These are phyloP conservation scores for Corylus avellana DNA, from an alignment of 306 rosid genomes.

Conservation along the genomic window DNA sequence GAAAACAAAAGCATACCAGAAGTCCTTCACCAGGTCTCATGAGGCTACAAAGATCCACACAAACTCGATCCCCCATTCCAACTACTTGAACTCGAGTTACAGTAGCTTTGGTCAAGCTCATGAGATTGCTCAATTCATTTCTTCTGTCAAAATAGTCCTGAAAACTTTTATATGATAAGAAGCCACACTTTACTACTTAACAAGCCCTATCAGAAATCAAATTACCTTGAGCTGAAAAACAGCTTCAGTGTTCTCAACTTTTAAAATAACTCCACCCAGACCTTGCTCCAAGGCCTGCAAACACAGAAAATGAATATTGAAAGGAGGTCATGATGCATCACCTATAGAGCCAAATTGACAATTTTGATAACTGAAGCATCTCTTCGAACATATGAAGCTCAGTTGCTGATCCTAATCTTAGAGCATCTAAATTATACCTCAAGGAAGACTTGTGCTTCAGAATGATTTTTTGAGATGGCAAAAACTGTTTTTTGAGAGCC, in stretches of 20 bases:
- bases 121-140: constrained; percentile 54
- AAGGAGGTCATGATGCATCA: neutral
- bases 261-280: constrained; percentile 83
- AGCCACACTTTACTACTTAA: constrained; percentile 21
- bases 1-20: constrained; percentile 52
- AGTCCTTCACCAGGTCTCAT: constrained; percentile 96
- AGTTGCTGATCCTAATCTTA: neutral
- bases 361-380: neutral
- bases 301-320: constrained; percentile 21
- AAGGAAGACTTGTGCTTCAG: constrained; percentile 75
- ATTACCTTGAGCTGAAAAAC: constrained; percentile 82
- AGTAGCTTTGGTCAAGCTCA: constrained; percentile 75
- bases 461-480: constrained; percentile 55
- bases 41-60: constrained; percentile 91
- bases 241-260: constrained; percentile 70
- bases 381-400: neutral
- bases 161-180: constrained; percentile 45
- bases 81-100: constrained; percentile 61
- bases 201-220: constrained; percentile 23
- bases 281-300: constrained; percentile 85
- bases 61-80: constrained; percentile 97
- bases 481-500: constrained; percentile 64
- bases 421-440: constrained; percentile 49
- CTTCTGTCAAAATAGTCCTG: constrained; percentile 91
- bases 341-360: neutral